These are phyloP conservation scores for Paraphoma sp. DNA, from an alignment of 2,329 filamentous ascomycete genomes.

Conservation along the genomic window DNA sequence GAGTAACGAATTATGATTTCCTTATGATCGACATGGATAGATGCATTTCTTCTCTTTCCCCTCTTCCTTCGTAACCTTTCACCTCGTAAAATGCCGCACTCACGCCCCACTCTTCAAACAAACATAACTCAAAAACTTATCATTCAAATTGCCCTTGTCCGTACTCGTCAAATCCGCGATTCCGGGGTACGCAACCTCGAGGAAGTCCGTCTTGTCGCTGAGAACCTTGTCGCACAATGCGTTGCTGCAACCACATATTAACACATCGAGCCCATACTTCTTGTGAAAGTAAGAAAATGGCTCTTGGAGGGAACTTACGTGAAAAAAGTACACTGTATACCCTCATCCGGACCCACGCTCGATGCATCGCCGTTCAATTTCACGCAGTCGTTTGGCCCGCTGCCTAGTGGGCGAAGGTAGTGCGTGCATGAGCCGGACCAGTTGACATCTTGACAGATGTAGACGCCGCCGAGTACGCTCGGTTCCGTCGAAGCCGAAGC, in stretches of 20 bases:
- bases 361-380: constrained; percentile 22
- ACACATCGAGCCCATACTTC: not conserved
- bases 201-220: constrained; percentile 10
- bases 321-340: constrained; percentile 33
- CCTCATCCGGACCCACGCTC: constrained; percentile 31
- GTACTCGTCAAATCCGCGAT: constrained; percentile 19
- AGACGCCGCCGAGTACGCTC: constrained; percentile 14
- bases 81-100: not conserved
- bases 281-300: not conserved
- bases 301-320: constrained; percentile 21
- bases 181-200: constrained; percentile 21
- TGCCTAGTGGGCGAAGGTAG: constrained; percentile 16
- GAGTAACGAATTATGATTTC: not conserved
- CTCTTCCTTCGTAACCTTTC: not conserved
- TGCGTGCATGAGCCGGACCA: constrained; percentile 31
- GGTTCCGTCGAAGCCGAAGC: not conserved
- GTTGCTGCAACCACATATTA: constrained; percentile 15
- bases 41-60: too few species aligned
- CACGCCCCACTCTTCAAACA: constrained; percentile 12
- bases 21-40: not conserved
- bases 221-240: constrained; percentile 13
- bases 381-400: constrained; percentile 19
- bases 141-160: constrained; percentile 25
- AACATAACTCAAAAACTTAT: constrained; percentile 18
- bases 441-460: constrained; percentile 29